Evolutionary conservation across 305 asterid genomes (phyloP), one percentile per base, ranked within the genome.

Genomic region (Petunia hybrid): DNA sequence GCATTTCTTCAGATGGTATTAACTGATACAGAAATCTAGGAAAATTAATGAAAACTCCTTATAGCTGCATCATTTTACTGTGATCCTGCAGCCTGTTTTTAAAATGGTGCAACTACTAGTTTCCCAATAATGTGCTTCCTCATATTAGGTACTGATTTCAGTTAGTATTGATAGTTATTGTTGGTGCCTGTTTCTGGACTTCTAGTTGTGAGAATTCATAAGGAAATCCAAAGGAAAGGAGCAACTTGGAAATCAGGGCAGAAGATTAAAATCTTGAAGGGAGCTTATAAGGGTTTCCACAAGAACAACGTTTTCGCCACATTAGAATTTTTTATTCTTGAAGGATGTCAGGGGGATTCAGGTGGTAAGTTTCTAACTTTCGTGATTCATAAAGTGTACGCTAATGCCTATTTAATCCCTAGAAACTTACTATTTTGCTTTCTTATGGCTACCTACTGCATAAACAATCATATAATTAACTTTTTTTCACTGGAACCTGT

Each of bases 191-290:
- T 57, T 7, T 38, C 68, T 53, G 10, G 57, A 43, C 77, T 75
- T 84, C 80, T 82, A 94, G 98, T 87, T 82, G 43, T 88, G 83
- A 87, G 97, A 88, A 87, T 91, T 85, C 96, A 91, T 57, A 85
- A 83, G 85, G 79, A 66, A 80, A 83, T 94, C 71, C 35, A 59
- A 79, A 84, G 93, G 86, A 92, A 85, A 84, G 97, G 88, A 67
- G 75, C 8, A 35, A 12, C 53, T 14, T 92, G 98, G 98, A 41
- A 69, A 83, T 86, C 97, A 46, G 98, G 97, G 51, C 91, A 90
- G 86, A 87, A 84, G 62, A 85, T 94, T 63, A 94, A 94, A 84
- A 82, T 94, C 81, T 75, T 89, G 14, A 91, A 84, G 85, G 97
- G 97, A 80, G 97, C 97, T 53, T 94, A 87, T 60, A 8, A 88